Base-by-base conservation (phyloP, 83 land plant genomes). In the Picea abies region DNA sequence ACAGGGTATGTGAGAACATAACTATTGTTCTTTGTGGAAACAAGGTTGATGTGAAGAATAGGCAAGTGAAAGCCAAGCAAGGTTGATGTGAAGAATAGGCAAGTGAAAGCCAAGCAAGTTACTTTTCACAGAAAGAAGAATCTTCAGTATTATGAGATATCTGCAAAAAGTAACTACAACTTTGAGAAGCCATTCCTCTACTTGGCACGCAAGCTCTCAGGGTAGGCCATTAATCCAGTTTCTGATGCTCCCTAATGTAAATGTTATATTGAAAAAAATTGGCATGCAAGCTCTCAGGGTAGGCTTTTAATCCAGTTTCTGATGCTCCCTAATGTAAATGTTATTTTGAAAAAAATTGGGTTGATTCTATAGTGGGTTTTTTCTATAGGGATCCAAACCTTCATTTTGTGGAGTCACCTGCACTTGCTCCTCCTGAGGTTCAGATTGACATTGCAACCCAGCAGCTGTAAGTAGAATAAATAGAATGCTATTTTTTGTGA, bases 111-210 rank as follows among this genome's bases (percentile, higher is more conserved):
- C 49, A 93, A 93, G 79, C 88, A 86, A 79, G 95, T 93, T 25
- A 93, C 95, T 22, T 91, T 91, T 83, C 95, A 93, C 82, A 84
- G 95, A 85, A 93, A 93, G 87, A 93, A 93, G 88, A 93, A 93
- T 65, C 88, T 93, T 19, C 95, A 93, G 81, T 93, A 92, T 65
- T 92, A 90, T 76, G 94, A 92, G 78, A 94, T 94, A 23, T 92
- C 95, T 16, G 95, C 96, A 0, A 94, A 94, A 89, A 90, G 93
- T 80, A 94, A 94, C 71, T 92, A 94, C 88, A 94, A 94, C 75
- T 94, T 94, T 80, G 97, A 94, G 91, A 94, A 94, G 84, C 97
- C 97, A 16, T 94, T 91, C 86, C 85, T 94, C 25, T 94, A 94
- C 68, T 90, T 94, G 79, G 95, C 95, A 25, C 85, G 97, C 60